Evolutionary conservation across 495 filamentous ascomycete species (phyloP), one percentile per base, ranked within the genome.

Genomic region (Xylaria bambusicola): DNA sequence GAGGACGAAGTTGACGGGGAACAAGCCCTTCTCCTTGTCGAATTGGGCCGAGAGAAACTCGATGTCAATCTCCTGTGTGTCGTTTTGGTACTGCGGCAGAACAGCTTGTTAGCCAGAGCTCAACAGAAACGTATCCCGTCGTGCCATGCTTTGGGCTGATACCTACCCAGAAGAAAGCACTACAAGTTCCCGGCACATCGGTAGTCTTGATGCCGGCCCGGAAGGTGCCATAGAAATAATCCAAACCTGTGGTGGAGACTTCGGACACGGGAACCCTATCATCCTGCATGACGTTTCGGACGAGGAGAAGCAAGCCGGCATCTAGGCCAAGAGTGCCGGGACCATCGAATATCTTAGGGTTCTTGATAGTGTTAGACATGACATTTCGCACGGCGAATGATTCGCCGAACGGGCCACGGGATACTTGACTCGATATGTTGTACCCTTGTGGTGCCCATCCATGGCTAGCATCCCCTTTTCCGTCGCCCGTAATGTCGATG

Each of bases 1-100:
- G 18, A 91, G 70, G 2, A 92, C 88, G 3, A 92, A 81, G 65
- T 92, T 89, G 27, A 93, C 73, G 0, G 84, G 85, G 56, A 76
- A 82, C 20, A 71, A 74, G 35, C 61, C 70, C 26, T 79, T 77
- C 21, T 50, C 51, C 26, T 62, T 46, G 58, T 82, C 75, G 61
- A 86, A 86, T 51, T 89, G 77, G 6, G 74, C 69, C 23, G 86
- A 86, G 15, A 92, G 78, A 66, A 89, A 86, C 60, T 92, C 89
- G 70, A 92, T 83, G 69, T 92, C 89, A 60, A 91, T 89, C 62
- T 92, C 89, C 68, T 90, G 87, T 3, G 85, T 87, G 68, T 92
- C 83, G 67, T 91, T 89, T 68, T 80, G 80, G 72, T 88, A 92
- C 86, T 88, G 53, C 12, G 15, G 13, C 8, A 20, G 33, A 10